Evolutionary conservation across 2,329 filamentous ascomycete genomes (phyloP).

Genomic region (Fusarium brevicatenulatum): DNA sequence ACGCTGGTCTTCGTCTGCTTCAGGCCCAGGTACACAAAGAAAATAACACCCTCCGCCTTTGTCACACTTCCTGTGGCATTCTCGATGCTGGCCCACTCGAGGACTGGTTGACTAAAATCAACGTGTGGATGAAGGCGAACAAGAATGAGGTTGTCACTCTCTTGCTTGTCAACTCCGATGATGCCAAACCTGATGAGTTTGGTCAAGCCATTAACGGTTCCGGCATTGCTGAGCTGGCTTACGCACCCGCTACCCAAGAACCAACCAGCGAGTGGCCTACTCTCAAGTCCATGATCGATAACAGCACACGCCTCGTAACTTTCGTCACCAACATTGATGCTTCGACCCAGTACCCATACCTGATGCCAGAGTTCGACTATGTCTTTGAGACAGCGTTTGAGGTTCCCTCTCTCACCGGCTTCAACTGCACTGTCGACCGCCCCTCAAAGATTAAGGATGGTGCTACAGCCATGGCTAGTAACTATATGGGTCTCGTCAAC

Average conservation of each 20-base stretch:
- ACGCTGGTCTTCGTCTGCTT: constrained; percentile 76
- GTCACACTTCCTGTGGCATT: constrained; percentile 74
- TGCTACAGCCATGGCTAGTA: constrained; percentile 63
- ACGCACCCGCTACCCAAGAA: constrained; percentile 60
- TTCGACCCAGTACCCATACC: constrained; percentile 60
- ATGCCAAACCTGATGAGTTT: constrained; percentile 64
- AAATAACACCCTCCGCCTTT: constrained; percentile 70
- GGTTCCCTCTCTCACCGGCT: constrained; percentile 68
- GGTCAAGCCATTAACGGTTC: constrained; percentile 64
- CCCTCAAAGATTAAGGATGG: constrained; percentile 63
- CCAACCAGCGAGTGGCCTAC: constrained; percentile 71
- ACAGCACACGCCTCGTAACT: constrained; percentile 72
- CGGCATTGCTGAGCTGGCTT: constrained; percentile 71
- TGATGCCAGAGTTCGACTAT: constrained; percentile 71
- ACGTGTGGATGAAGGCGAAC: constrained; percentile 74
- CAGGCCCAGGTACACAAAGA: constrained; percentile 76
- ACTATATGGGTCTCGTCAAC: constrained; percentile 78
- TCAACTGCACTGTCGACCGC: constrained; percentile 77
- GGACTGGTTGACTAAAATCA: constrained; percentile 72
- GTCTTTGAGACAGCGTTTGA: constrained; percentile 80
- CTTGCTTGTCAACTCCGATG: constrained; percentile 76
- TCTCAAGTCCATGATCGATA: constrained; percentile 72
- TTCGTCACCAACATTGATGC: constrained; percentile 70
- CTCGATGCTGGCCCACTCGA: constrained; percentile 75
- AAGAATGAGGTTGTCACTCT: constrained; percentile 80